Base-by-base conservation (phyloP, 768 basidiomycete species). In the Rossbeevera mucosa region DNA sequence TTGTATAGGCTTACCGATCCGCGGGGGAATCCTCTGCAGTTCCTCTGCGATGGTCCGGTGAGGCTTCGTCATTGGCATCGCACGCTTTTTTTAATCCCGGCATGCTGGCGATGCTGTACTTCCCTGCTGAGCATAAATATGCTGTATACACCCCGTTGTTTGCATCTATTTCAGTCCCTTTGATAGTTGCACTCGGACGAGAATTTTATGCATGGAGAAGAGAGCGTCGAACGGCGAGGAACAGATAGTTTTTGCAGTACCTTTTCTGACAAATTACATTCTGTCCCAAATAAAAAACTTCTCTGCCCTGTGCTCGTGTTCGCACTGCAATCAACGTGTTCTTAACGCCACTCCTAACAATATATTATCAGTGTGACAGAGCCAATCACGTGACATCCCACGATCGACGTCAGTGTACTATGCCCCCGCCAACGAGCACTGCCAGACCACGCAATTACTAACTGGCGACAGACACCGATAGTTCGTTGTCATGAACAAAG, bases 111-210 rank as follows among this genome's bases (percentile, higher is more conserved):
- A 71, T 97, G 64, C 76, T 99, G 20, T 99, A 99, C 70, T 98
- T 98, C 71, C 96, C 96, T 20, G 86, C 92, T 18, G 96, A 98
- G 65, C 96, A 98, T 74, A 97, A 90, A 65, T 94, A 93, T 67
- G 94, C 94, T 2, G 92, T 99, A 8, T 98, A 98, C 67, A 86
- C 91, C 0, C 95, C 96, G 0, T 71, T 99, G 29, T 97, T 99
- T 66, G 95, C 91, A 2, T 94, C 92, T 44, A 80, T 93, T 7
- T 76, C 89, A 3, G 86, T 94, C 25, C 94, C 94, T 5, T 68
- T 97, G 48, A 53, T 93, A 9, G 83, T 89, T 3, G 83, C 89
- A 1, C 75, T 86, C 11, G 56, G 91, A 21, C 79, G 83, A 64
- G 94, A 95, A 67, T 47, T 88, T n/a, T 63, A 74, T 36, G 80